These are phyloP conservation scores for Colletotrichum eleusines DNA, from an alignment of 2,329 filamentous ascomycete genomes.

Conservation along the genomic window DNA sequence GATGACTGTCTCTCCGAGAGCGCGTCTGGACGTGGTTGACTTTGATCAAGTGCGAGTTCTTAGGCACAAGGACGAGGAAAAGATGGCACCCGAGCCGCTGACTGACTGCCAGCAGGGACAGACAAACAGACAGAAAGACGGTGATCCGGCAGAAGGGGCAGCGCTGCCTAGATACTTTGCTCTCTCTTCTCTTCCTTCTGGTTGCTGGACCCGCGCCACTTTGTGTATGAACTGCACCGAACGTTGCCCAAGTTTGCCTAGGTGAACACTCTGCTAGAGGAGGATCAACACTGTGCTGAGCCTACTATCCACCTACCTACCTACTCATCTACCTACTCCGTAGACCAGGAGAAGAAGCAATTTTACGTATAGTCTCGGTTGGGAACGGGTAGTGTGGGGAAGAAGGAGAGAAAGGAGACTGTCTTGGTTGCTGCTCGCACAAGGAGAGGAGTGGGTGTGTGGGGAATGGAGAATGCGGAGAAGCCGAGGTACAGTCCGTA, in stretches of 20 bases:
- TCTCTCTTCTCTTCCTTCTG: neutral
- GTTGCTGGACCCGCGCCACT: neutral
- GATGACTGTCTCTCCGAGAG: neutral
- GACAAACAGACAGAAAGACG: too few relatives aligned
- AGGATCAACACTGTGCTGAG: neutral
- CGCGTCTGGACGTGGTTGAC: neutral
- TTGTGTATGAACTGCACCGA: neutral
- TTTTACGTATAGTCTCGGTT: neutral
- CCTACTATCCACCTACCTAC: too few relatives aligned
- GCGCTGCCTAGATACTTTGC: neutral
- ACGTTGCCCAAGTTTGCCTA: neutral
- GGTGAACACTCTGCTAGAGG: neutral
- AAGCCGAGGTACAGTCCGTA: constrained; percentile 10
- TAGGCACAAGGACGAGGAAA: neutral
- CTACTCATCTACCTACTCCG: neutral
- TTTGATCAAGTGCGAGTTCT: too few relatives aligned
- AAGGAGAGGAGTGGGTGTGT: neutral
- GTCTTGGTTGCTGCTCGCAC: constrained; percentile 8
- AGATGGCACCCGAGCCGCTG: too few relatives aligned
- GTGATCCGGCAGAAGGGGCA: neutral
- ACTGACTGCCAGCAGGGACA: too few relatives aligned
- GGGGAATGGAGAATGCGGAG: constrained; percentile 30
- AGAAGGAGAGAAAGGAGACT: constrained; percentile 8
- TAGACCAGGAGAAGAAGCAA: neutral
- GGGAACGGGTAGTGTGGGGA: constrained; percentile 39